Percentiles rank a stretch among this genome's conserved stretches.
Evolutionary conservation across 371 early-diverging fungal species (phyloP).

Genomic region (Mucor velutinosus): DNA sequence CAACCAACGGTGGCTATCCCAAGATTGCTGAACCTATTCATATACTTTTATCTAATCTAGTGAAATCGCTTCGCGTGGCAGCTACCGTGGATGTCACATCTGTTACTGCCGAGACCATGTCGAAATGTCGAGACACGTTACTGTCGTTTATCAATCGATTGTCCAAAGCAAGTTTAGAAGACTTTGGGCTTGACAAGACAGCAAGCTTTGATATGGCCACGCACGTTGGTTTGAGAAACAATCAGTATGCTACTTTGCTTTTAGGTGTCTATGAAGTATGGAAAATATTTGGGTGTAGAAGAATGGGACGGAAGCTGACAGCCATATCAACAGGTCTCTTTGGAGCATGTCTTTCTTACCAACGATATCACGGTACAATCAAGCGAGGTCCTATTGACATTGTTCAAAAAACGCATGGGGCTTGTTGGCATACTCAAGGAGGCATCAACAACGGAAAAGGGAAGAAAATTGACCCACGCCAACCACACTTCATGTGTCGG

Average conservation of each 20-base stretch:
- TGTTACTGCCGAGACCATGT: conserved; percentile 9
- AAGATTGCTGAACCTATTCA: conserved; percentile 44
- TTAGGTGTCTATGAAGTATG: conserved; percentile 57
- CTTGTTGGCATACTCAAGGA: conserved; percentile 36
- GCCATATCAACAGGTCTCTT: conserved; percentile 27
- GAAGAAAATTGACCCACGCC: conserved; percentile 25
- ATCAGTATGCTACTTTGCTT: conserved; percentile 46
- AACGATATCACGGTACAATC: conserved; percentile 26
- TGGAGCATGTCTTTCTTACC: conserved; percentile 41
- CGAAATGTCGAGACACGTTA: conserved; percentile 12
- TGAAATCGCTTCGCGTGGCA: conserved; percentile 24
- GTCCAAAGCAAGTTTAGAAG: conserved; percentile 47
- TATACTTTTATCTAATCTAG: conserved; percentile 33
- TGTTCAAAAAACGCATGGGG: conserved; percentile 42
- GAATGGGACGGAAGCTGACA: background rate
- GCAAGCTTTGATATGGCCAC: conserved; percentile 56
- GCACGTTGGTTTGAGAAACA: conserved; percentile 53
- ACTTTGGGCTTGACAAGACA: conserved; percentile 59
- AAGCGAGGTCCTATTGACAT: conserved; percentile 28
- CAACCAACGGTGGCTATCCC: conserved; percentile 38
- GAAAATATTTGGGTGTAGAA: no score
- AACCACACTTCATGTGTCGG: conserved; percentile 22
- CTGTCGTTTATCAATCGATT: conserved; percentile 33
- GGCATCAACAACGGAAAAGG: conserved; percentile 34
- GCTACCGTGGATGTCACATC: background rate